phyloP scores from a whole-genome alignment of 106 monocot species.

The Phalaenopsis aphrodite region DNA sequence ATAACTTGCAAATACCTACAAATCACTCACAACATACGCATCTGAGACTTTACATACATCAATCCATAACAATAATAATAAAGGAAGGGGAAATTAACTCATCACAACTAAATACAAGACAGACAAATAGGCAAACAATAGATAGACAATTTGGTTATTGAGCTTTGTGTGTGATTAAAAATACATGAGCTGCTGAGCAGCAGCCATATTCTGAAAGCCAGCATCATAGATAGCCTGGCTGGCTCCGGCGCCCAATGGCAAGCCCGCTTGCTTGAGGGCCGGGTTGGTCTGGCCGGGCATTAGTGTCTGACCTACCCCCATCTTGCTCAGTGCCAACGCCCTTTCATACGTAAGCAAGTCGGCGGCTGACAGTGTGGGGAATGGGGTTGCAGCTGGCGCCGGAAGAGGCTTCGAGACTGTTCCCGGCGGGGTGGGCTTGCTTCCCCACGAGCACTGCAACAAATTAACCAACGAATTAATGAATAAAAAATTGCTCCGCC shows the following conservation, averaged over 20 bases:
- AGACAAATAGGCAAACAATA: neutral
- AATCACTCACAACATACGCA: too few relatives aligned
- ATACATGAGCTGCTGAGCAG: conserved; percentile 72
- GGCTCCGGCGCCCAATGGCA: conserved; percentile 35
- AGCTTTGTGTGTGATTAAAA: conserved; percentile 22
- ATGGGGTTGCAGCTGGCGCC: conserved; percentile 31
- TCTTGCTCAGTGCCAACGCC: conserved; percentile 53
- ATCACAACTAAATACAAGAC: conserved; percentile 1
- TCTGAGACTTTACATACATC: neutral
- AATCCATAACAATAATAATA: neutral
- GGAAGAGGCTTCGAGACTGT: conserved; percentile 42
- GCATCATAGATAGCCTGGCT: conserved; percentile 68
- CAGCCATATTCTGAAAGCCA: conserved; percentile 38
- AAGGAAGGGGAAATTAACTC: neutral
- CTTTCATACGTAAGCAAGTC: conserved; percentile 49
- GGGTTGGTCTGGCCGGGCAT: conserved; percentile 40
- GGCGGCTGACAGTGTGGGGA: conserved; percentile 15
- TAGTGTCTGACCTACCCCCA: conserved; percentile 34
- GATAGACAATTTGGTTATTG: neutral
- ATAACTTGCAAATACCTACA: too few relatives aligned
- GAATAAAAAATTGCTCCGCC: neutral
- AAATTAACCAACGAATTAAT: conserved; percentile 5
- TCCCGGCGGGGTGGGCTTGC: conserved; percentile 70
- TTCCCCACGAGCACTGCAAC: conserved; percentile 86
- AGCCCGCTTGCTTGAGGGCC: conserved; percentile 47